Base-by-base conservation (phyloP, 148 eudicot species). In the Fagopyrum esculentum region DNA sequence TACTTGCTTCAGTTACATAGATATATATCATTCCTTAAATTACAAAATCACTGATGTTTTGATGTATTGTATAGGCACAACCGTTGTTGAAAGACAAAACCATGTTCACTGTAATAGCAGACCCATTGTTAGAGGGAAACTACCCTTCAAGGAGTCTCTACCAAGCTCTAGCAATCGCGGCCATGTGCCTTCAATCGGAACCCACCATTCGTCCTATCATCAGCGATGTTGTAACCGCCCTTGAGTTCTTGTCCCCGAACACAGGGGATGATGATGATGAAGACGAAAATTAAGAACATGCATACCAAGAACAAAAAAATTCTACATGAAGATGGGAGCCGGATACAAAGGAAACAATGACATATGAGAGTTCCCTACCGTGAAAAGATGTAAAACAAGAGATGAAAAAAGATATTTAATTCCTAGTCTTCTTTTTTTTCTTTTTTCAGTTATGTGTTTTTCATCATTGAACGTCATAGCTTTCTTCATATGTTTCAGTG, bases 101-200 rank as follows among this genome's bases (percentile, higher is more conserved):
- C 48, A 78, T 61, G 77, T 78, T 78, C 60, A 35, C 54, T 1
- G 11, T 16, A 44, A 73, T 78, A 70, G 80, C 76, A 1, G 80
- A 78, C 55, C 80, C 80, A 19, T 63, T 74, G 16, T 35, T 78
- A 72, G 72, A 73, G n/a, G 77, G 73, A 11, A 51, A 78, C 51
- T 78, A 73, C 73, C 80, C 80, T 46, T 7, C 59, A 22, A 78
- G 73, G 64, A 72, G 71, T 50, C 80, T 78, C 19, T 61, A 78
- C 52, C 80, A 78, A 64, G 80, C 80, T 29, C 76, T 78, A 72
- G 80, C 80, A 50, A 73, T 78, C 44, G 80, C 80, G 7, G 80
- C 76, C 11, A 78, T 78, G 80, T 78, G 80, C 15, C 80, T 78
- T 48, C 80, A 78, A 52, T 59, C 63, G 45, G 80, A 78, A 49